Base-by-base conservation (phyloP, 176 grass and related monocot genomes). In the Oryza nivara region DNA sequence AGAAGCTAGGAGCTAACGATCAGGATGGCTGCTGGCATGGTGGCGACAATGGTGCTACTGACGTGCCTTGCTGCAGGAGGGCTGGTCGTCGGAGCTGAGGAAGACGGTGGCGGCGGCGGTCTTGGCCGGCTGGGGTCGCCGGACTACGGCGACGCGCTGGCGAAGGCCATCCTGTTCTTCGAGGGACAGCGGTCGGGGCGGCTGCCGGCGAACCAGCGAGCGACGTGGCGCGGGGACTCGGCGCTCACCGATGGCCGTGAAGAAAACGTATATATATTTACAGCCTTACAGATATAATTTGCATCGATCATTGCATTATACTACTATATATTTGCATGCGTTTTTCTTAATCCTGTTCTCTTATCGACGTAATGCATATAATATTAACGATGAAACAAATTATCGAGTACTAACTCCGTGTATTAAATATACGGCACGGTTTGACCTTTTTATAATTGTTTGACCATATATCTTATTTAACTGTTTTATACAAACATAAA, bases 161-260 rank as follows among this genome's bases (percentile, higher is more conserved):
- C 35, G 8, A 93, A 90, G 81, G 23, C 88, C 41, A 90, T 93
- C 51, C 36, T 79, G 1, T 90, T 90, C 87, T 90, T 93, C 60
- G 91, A 93, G 82, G 91, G 88, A 67, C 88, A 93, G 85, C 66
- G 88, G 34, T 88, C 88, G 0, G 91, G 88, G 1, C 66, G 67
- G 58, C 82, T 93, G 60, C 88, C 86, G 11, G 60, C 84, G 20
- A 79, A 77, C 51, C 89, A 94, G 58, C 73, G 89, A 41, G 79
- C 25, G 34, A 34, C 5, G 25, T 93, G 91, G 91, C 72, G 85
- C 11, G 88, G 77, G 4, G 56, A 85, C 85, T 93, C 91, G 19
- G 91, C 88, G 44, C 54, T 93, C 71, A 79, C 46, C 19, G 88
- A 90, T 64, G 91, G 91, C 65, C 82, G 65, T 1, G 38, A 23